Conservation (phyloP, 768 basidiomycete species). For the Tephrocybe rancida region DNA sequence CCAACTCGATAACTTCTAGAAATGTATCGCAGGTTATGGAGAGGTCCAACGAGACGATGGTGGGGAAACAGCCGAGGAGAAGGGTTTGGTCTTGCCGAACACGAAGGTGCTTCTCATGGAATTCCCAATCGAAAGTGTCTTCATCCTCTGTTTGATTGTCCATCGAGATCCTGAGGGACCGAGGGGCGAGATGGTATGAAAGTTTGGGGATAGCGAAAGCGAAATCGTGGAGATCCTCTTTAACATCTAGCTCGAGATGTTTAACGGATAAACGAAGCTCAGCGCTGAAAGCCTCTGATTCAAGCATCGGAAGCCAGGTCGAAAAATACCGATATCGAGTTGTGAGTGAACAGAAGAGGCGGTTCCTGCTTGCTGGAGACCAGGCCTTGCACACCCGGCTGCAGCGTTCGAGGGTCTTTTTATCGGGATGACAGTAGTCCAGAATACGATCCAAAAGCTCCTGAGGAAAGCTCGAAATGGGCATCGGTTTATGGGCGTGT, state of each 20-base stretch:
- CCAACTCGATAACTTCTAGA: neutral
- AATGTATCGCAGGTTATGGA: slow-evolving; percentile 2
- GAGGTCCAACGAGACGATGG: neutral
- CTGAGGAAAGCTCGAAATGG: neutral
- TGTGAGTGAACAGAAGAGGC: slow-evolving; percentile 3
- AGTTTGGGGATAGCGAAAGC: neutral
- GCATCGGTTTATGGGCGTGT: neutral
- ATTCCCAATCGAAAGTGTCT: neutral
- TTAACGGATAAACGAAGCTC: neutral
- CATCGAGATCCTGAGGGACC: neutral
- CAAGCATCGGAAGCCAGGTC: neutral
- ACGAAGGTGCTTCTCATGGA: neutral
- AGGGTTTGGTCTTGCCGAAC: neutral
- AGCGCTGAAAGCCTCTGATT: neutral
- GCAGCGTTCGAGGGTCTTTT: neutral
- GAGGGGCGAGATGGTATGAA: neutral
- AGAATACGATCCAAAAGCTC: slow-evolving; percentile 2
- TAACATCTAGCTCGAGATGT: neutral
- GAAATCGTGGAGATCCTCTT: neutral
- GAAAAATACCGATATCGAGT: neutral
- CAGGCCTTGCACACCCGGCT: neutral
- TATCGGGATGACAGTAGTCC: neutral
- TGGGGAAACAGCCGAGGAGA: slow-evolving; percentile 1
- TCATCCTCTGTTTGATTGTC: neutral
- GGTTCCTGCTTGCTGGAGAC: slow-evolving; percentile 1